A percentile compares a stretch with the other conserved stretches of the same genome.
phyloP scores from a whole-genome alignment of 2,329 filamentous ascomycete genomes.

The Knoxdaviesia capensis region DNA sequence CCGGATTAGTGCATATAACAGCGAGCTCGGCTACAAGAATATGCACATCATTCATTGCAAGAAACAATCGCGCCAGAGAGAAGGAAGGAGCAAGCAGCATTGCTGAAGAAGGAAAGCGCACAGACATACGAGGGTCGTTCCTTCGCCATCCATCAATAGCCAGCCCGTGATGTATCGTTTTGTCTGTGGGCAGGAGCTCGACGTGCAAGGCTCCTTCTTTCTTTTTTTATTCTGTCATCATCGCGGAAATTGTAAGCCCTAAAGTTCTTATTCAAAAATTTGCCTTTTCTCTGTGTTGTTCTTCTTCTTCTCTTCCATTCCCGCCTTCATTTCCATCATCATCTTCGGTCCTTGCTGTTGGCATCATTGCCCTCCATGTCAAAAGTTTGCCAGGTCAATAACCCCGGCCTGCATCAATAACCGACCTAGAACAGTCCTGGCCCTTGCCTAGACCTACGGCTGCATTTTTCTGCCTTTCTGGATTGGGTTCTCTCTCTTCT shows the following conservation, averaged over 20 bases:
- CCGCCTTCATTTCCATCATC: background rate
- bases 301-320: background rate
- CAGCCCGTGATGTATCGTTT: too few relatives aligned
- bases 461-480: background rate
- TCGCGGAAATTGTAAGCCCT: background rate
- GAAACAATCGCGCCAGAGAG: too few relatives aligned
- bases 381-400: too few relatives aligned
- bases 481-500: background rate
- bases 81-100: too few relatives aligned
- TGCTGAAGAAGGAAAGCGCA: too few relatives aligned
- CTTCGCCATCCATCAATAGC: too few relatives aligned
- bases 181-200: background rate
- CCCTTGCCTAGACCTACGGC: background rate
- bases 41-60: too few relatives aligned
- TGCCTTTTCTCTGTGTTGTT: background rate
- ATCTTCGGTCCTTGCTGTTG: background rate
- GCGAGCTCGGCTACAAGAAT: too few relatives aligned
- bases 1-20: too few relatives aligned
- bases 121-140: too few relatives aligned
- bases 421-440: background rate
- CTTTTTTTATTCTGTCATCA: background rate
- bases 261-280: background rate
- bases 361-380: background rate
- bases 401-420: background rate
- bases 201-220: background rate